Evolutionary conservation across 2,329 filamentous ascomycete genomes (phyloP), one percentile per base, ranked within the genome.

Genomic region (Gnomoniopsis sp.): DNA sequence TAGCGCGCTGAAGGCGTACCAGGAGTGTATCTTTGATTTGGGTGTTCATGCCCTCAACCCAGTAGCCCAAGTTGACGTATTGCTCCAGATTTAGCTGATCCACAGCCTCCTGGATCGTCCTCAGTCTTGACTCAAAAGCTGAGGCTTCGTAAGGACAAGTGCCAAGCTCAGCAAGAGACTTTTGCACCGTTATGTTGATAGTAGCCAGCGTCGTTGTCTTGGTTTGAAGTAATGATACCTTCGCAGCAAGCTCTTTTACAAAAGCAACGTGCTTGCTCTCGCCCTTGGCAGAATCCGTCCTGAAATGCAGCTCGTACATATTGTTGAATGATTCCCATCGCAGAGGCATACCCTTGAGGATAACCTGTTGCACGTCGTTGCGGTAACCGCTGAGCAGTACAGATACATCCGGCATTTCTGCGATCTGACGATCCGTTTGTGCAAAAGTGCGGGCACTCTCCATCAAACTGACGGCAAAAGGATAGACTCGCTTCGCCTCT

Each of bases 261-360:
- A 98, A 99, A 69, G 96, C 89, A 53, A 97, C 92, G 72, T 99
- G 96, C 72, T 93, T 95, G 76, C 91, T 96, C 72, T 96, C 93
- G 8, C 52, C 49, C 21, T 59, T 62, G n/a, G 57, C 53, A 4
- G 57, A 43, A 53, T 62, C 60, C 67, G 83, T 84, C 64, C 86
- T 89, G 63, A 93, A 85, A 65, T 93, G 93, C 34, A 97, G 81
- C 71, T 99, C 95, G 72, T 97, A 97, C 1, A 92, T 93, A 71
- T 97, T 93, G 55, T 99, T 91, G 67, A 99, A 98, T 0, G 95
- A 96, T 69, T 99, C 95, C 95, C 95, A 99, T 67, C 92, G 88
- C 30, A 99, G 77, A 1, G 91, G 91, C 33, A 98, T 84, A 60
- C 96, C 95, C 73, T 96, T 97, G 21, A 82, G 81, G 61, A 99